A percentile compares a stretch with the other conserved stretches of the same genome.
These are phyloP conservation scores for Ulvella scutata DNA, from an alignment of 139 green algal genomes.

Conservation along the genomic window DNA sequence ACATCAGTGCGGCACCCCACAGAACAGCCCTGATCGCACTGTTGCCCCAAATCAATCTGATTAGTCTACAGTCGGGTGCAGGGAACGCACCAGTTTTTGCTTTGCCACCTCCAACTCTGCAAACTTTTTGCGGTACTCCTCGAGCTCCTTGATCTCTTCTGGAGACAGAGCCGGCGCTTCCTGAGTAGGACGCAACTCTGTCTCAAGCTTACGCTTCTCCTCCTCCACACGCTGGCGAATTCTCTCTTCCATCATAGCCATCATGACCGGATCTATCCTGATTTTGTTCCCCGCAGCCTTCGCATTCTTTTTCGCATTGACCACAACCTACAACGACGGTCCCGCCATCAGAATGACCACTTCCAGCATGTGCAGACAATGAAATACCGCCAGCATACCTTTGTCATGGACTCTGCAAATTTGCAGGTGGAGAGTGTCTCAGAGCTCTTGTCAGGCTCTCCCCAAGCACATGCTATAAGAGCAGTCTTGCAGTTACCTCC, in stretches of 20 bases:
- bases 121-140: neutral
- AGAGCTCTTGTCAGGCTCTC: slow-evolving; percentile 31
- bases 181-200: neutral
- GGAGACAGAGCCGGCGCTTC: neutral
- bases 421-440: slow-evolving; percentile 59
- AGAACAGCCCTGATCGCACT: too few species aligned
- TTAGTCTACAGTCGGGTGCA: too few species aligned
- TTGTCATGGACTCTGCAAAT: slow-evolving; percentile 56
- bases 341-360: too few species aligned
- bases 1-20: too few species aligned
- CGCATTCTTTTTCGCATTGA: neutral
- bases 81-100: too few species aligned
- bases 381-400: too few species aligned
- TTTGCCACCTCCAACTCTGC: neutral
- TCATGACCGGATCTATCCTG: neutral
- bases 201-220: neutral
- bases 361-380: too few species aligned
- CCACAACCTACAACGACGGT: neutral
- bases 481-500: slow-evolving; percentile 53
- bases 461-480: slow-evolving; percentile 51
- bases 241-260: neutral
- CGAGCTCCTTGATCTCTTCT: neutral
- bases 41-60: too few species aligned
- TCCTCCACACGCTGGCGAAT: neutral
- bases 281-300: neutral